Evolutionary conservation across 177 flowering plant species (phyloP).

Genomic region (Vitis hybrid): DNA sequence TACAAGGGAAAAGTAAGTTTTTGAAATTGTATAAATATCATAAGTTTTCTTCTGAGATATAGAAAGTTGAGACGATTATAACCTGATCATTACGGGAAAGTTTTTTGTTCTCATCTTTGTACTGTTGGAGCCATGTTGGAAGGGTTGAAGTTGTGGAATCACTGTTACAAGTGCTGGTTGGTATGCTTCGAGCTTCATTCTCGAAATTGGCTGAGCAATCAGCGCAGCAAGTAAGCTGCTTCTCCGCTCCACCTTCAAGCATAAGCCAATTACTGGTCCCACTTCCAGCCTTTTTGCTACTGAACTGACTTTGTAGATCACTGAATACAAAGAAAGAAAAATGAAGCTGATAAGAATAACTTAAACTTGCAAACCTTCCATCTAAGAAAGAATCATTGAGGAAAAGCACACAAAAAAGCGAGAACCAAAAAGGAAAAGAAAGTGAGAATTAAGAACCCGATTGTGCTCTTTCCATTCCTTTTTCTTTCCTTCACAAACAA

Average conservation of each 20-base stretch:
- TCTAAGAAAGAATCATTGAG: not conserved
- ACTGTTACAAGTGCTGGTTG: conserved; percentile 29
- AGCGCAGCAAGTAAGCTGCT: conserved; percentile 51
- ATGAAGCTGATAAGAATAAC: conserved; percentile 1
- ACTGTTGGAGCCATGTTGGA: conserved; percentile 92
- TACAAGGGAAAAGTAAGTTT: conserved; percentile 4
- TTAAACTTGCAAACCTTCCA: not conserved
- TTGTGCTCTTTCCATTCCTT: no score
- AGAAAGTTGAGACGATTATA: not conserved
- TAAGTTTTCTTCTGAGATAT: not conserved
- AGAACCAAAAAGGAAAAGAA: no score
- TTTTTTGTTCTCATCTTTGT: conserved; percentile 51
- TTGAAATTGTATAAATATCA: not conserved
- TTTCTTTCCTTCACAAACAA: no score
- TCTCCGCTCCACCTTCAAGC: conserved; percentile 38
- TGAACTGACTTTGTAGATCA: conserved; percentile 39
- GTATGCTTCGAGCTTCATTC: conserved; percentile 48
- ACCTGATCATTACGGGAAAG: conserved; percentile 46
- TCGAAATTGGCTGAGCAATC: conserved; percentile 58
- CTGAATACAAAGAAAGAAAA: conserved; percentile 26
- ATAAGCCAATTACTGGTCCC: conserved; percentile 31
- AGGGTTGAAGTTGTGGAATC: conserved; percentile 54
- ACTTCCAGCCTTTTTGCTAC: conserved; percentile 38
- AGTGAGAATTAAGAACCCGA: no score
- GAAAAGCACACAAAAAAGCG: no score